Base-by-base conservation (phyloP, 352 stramenopile species). In the Pythium rhizo-oryzae region DNA sequence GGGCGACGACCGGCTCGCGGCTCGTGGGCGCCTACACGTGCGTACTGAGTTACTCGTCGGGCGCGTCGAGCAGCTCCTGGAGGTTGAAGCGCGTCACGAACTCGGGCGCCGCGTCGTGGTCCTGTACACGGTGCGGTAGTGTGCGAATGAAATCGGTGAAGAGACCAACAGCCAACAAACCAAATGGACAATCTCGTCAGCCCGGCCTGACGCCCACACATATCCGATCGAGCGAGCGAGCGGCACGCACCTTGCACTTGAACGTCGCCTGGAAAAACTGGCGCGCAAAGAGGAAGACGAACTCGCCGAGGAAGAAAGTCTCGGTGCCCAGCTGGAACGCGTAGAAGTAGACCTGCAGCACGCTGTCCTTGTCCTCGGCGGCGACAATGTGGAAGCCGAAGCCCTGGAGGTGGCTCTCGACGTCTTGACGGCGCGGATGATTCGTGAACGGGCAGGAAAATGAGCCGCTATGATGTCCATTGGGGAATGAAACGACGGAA, bases 251-350 rank as follows among this genome's bases (percentile, higher is more conserved):
- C 80, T 82, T 77, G 81, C 84, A 92, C 53, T 94, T 94, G 72
- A 94, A 94, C 1, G 84, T 92, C 23, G 84, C 82, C 56, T 92
- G 84, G 74, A 94, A 94, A 69, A 92, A 94, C n/a, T 76, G 75
- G 3, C 86, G 74, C 33, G 81, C 70, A 59, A 79, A 90, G 23
- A 94, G 77, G 47, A 94, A 70, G 28, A 94, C 81, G 51, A 94
- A 94, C 70, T 94, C 86, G 54, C 81, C 85, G 19, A 92, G 65
- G 54, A 93, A 93, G 56, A 81, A 58, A 0, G 72, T 63, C 70
- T 84, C 75, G 8, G 65, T 76, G 30, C 74, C 79, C 62, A 79
- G 66, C 59, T 89, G 80, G 11, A 70, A 74, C 11, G 71, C 81
- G 68, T 88, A 92, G 33, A 94, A 92, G 66, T 91, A 88, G 37